Conservation (phyloP, 345 rosid genomes). For the Gossypium australe region DNA sequence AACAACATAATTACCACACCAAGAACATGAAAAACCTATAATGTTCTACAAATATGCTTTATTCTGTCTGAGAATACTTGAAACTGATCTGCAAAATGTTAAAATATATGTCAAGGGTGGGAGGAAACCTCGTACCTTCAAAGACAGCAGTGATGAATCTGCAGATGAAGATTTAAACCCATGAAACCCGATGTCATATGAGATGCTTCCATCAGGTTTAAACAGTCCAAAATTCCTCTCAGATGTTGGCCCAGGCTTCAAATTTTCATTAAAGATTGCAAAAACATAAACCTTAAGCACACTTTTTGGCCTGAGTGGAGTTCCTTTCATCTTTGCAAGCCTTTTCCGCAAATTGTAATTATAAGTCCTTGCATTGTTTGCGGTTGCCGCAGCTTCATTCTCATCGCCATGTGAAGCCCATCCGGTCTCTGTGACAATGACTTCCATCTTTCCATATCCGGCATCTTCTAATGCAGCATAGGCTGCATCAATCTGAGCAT, state of each 20-base stretch:
- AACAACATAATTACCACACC: neutral
- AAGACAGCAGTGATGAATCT: slow-evolving; percentile 32
- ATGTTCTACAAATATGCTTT: neutral
- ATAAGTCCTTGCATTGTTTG: slow-evolving; percentile 72
- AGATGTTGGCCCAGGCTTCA: slow-evolving; percentile 74
- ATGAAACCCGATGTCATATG: slow-evolving; percentile 76
- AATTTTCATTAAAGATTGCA: slow-evolving; percentile 82
- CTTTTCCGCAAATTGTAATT: slow-evolving; percentile 88
- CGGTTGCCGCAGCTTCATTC: slow-evolving; percentile 83
- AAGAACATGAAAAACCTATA: neutral
- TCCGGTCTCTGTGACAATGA: slow-evolving; percentile 87
- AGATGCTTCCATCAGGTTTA: slow-evolving; percentile 85
- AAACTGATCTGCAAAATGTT: neutral
- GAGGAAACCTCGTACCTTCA: slow-evolving; percentile 54
- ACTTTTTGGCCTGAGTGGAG: slow-evolving; percentile 75
- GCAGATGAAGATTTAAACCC: slow-evolving; percentile 73
- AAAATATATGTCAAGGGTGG: neutral
- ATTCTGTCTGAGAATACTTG: neutral
- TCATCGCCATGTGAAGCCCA: slow-evolving; percentile 91
- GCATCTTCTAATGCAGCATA: slow-evolving; percentile 83
- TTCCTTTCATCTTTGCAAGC: slow-evolving; percentile 93
- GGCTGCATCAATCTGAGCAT: slow-evolving; percentile 96
- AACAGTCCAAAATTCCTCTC: slow-evolving; percentile 89
- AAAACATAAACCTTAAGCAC: slow-evolving; percentile 76
- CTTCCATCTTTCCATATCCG: slow-evolving; percentile 80